Percentiles rank a stretch among this genome's conserved stretches.
These are phyloP conservation scores for Fistulinella cinereoalba DNA, from an alignment of 1,284 basidiomycete genomes.

Conservation along the genomic window DNA sequence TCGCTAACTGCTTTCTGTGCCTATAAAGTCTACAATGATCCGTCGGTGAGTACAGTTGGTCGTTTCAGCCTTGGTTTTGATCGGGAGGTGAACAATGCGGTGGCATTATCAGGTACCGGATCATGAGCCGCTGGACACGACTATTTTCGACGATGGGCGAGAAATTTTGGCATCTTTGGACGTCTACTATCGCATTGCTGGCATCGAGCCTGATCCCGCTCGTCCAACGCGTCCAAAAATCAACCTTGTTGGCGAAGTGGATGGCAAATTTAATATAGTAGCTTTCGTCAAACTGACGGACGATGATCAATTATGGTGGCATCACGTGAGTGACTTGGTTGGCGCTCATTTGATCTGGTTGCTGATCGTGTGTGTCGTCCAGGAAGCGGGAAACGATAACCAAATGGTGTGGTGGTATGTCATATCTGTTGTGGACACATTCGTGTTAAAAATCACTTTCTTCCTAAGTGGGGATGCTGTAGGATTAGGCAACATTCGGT, in stretches of 20 bases:
- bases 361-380: background rate
- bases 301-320: conserved; percentile 58
- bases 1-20: background rate
- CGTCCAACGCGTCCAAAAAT: conserved; percentile 55
- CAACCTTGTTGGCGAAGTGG: conserved; percentile 51
- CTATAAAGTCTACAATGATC: conserved; percentile 48
- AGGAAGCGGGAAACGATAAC: conserved; percentile 58
- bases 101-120: conserved; percentile 23
- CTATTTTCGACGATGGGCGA: conserved; percentile 47
- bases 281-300: conserved; percentile 57
- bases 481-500: conserved; percentile 59
- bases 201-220: conserved; percentile 41
- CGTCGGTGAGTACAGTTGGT: conserved; percentile 37
- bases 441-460: too few relatives aligned
- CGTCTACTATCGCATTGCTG: conserved; percentile 45
- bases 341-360: background rate
- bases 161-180: conserved; percentile 52
- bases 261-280: conserved; percentile 42
- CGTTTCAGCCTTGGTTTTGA: background rate
- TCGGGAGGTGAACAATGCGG: background rate
- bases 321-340: conserved; percentile 47
- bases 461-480: conserved; percentile 55
- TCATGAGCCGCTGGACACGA: conserved; percentile 37
- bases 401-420: conserved; percentile 61
- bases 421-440: too few relatives aligned